A percentile compares a stretch with the other conserved stretches of the same genome.
Conservation (phyloP, 1,139 yeast genomes). For the Taphrina wiesneri region DNA sequence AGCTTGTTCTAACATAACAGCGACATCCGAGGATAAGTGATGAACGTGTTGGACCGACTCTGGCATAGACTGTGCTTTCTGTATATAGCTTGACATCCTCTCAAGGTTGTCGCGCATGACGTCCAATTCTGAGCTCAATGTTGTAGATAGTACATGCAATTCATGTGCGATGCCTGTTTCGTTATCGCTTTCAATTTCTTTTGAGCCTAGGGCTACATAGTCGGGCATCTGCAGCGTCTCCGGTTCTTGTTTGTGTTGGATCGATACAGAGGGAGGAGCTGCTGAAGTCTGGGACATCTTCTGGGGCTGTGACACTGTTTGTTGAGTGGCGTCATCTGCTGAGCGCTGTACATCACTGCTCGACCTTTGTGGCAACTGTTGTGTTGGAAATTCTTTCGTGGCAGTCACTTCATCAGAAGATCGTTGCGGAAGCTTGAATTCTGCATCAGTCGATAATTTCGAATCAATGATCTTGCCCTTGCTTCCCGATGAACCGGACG, state of each 20-base stretch:
- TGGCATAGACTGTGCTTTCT: not conserved
- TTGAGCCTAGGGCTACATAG: not conserved
- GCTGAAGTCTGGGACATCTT: too few species aligned
- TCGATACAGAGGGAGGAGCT: too few species aligned
- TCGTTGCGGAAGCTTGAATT: too few species aligned
- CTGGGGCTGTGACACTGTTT: not conserved
- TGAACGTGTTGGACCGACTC: not conserved
- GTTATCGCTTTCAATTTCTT: not conserved
- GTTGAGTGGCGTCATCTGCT: not conserved
- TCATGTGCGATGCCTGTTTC: not conserved
- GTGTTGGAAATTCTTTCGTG: not conserved
- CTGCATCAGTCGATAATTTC: too few species aligned
- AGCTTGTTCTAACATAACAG: not conserved
- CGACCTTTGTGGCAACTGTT: not conserved
- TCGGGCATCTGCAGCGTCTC: not conserved
- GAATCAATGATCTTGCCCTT: too few species aligned
- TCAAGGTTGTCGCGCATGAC: conserved; percentile 19
- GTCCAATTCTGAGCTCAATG: conserved; percentile 22
- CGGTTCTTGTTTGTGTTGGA: not conserved
- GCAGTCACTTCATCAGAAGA: too few species aligned
- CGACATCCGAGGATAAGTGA: not conserved
- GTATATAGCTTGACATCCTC: not conserved
- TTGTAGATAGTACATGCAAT: not conserved
- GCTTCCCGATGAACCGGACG: too few species aligned
- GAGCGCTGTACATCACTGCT: not conserved